Conservation (phyloP, 2,329 filamentous ascomycete genomes). For the Mollisia scopiformis region DNA sequence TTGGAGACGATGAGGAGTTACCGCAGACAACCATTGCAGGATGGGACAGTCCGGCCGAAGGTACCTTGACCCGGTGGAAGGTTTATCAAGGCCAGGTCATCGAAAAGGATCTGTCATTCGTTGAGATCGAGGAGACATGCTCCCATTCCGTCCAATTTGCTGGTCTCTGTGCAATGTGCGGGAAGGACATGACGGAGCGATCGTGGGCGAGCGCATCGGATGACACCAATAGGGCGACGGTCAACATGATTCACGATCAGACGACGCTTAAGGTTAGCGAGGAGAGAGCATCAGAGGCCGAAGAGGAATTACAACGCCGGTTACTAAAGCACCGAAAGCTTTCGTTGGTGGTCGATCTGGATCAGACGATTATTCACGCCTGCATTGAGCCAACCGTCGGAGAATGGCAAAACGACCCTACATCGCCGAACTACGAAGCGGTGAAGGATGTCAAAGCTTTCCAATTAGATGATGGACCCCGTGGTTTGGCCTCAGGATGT, state of each 20-base stretch:
- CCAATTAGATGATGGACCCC: constrained; percentile 85
- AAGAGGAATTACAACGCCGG: constrained; percentile 84
- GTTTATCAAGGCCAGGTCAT: constrained; percentile 70
- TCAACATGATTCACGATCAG: constrained; percentile 95
- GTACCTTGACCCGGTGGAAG: constrained; percentile 76
- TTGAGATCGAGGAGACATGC: constrained; percentile 89
- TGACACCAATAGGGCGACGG: constrained; percentile 84
- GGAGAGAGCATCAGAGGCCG: constrained; percentile 77
- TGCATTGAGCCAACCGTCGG: constrained; percentile 95
- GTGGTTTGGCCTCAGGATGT: constrained; percentile 69
- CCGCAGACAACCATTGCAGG: constrained; percentile 72
- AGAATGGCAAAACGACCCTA: constrained; percentile 89
- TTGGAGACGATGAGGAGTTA: constrained; percentile 64
- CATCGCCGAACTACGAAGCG: constrained; percentile 88
- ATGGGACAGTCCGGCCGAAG: constrained; percentile 85
- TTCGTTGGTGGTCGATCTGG: constrained; percentile 92
- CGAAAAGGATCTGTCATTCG: constrained; percentile 57
- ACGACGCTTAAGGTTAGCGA: constrained; percentile 83
- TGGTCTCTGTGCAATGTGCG: constrained; percentile 88
- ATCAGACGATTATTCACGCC: constrained; percentile 98
- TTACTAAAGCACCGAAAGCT: constrained; percentile 82
- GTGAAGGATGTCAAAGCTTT: constrained; percentile 89
- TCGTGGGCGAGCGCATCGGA: constrained; percentile 80
- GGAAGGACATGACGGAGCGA: constrained; percentile 92
- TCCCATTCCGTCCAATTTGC: constrained; percentile 89